Evolutionary conservation across 2,329 filamentous ascomycete genomes (phyloP).

Genomic region (Cytospora piceae): DNA sequence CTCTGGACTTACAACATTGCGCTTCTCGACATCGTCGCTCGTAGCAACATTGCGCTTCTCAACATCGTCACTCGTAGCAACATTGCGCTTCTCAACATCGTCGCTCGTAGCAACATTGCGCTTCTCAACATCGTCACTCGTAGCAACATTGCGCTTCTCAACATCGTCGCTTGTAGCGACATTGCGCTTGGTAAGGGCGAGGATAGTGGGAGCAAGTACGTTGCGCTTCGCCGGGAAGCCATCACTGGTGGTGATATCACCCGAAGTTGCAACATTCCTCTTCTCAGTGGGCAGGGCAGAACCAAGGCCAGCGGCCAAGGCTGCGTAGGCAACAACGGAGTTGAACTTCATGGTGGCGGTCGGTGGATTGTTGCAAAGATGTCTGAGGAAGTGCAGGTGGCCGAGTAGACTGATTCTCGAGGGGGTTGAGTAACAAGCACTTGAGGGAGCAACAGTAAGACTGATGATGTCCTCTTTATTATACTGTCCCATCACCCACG

Average conservation of each 20-base stretch:
- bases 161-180: background rate
- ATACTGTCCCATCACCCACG: background rate
- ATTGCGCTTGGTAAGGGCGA: background rate
- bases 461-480: background rate
- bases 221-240: background rate
- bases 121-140: background rate
- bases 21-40: background rate
- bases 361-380: background rate
- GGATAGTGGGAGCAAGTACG: background rate
- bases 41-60: background rate
- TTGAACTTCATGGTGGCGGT: conserved; percentile 3
- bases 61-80: background rate
- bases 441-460: background rate
- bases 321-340: background rate
- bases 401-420: conserved; percentile 1
- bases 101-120: background rate
- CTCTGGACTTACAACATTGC: background rate
- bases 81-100: background rate
- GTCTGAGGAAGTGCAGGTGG: background rate
- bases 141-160: background rate
- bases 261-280: background rate
- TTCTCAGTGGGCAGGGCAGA: background rate
- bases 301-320: background rate
- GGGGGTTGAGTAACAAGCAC: background rate
- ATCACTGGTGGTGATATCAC: background rate